Base-by-base conservation (phyloP, 1,139 yeast genomes). In the Candida tetrigidarum region DNA sequence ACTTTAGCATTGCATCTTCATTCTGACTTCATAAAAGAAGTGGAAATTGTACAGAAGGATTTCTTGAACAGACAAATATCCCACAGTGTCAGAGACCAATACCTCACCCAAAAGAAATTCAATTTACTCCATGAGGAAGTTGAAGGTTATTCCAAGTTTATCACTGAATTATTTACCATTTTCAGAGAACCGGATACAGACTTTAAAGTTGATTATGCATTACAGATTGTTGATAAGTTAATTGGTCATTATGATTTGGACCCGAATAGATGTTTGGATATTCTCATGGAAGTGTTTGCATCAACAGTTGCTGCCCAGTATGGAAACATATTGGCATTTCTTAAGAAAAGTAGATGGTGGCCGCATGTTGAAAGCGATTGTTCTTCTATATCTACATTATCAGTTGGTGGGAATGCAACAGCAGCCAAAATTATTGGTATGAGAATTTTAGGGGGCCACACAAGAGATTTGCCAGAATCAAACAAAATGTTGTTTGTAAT, bases 241-340 rank as follows among this genome's bases (percentile, higher is more conserved):
- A 84, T 86, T 43, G 97, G 96, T 1, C 88, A 84, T 60, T 92
- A 82, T 60, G 78, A 78, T 42, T 72, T 93, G 43, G 97, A 93
- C 56, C 88, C 96, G 0, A 78, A 81, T 46, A 74, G 92, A 46
- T 81, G 83, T 26, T 72, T 92, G 46, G 89, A 88, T 52, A 53
- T 86, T 1, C 53, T 86, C 5, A 58, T 88, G 38, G 84, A 81
- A 43, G 59, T 86, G 2, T 74, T 74, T 25, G 57, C 77, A 2
- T 67, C 69, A 43, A 69, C 72, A 46, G 54, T 85, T 9, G 71
- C 75, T 0, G 64, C 71, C 1, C 71, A 80, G 36, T 70, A 74
- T 46, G 57, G 64, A 9, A 77, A 83, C 50, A 68, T 80, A 18
- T 41, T 87, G 0, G 59, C 62, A 1, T 68, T 88, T 18, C 64